These are phyloP conservation scores for Azolla pinnata DNA, from an alignment of 75 land plant species.

Conservation along the genomic window DNA sequence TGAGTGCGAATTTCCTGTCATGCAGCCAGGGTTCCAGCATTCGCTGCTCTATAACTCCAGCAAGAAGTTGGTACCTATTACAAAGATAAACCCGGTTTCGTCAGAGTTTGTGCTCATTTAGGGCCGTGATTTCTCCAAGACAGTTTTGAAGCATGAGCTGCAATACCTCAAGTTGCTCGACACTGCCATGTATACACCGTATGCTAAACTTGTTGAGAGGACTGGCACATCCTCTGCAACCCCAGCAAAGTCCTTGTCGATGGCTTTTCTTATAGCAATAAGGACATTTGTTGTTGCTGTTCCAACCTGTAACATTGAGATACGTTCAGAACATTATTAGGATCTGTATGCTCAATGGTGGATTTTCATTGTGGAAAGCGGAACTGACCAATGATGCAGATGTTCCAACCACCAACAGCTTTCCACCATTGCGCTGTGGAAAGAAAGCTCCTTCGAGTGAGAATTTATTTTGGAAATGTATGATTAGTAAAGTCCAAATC, in stretches of 20 bases:
- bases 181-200: conserved; percentile 86
- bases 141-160: too few species aligned
- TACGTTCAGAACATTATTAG: too few species aligned
- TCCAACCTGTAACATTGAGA: conserved; percentile 68
- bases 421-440: conserved; percentile 79
- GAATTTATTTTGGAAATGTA: neutral
- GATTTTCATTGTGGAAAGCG: too few species aligned
- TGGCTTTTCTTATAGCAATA: conserved; percentile 39
- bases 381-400: conserved; percentile 77
- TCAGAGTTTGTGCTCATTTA: too few species aligned
- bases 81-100: too few species aligned
- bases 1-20: conserved; percentile 55
- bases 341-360: too few species aligned
- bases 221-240: conserved; percentile 72
- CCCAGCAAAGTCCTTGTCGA: conserved; percentile 53
- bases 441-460: too few species aligned
- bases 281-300: conserved; percentile 63
- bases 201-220: conserved; percentile 66
- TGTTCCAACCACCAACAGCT: conserved; percentile 82
- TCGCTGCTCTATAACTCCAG: conserved; percentile 82
- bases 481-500: neutral
- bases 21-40: conserved; percentile 80
- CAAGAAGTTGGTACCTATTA: conserved; percentile 87
- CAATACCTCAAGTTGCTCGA: conserved; percentile 82
- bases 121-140: neutral